phyloP scores from a whole-genome alignment of 805 yeast genomes.

The Wickerhamiella kurtzmanii region DNA sequence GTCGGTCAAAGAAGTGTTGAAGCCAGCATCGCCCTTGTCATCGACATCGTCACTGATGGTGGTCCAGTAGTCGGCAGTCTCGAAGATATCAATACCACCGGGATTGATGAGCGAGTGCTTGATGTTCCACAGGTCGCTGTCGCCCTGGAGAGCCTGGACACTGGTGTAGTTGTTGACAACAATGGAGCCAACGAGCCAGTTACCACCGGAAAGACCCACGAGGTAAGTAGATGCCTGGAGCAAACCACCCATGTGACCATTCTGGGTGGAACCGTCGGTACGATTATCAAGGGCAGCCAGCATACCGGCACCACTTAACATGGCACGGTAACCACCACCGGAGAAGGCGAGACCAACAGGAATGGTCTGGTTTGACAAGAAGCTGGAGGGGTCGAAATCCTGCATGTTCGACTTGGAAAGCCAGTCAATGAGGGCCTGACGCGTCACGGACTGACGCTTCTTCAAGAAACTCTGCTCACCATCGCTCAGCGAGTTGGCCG shows the following conservation, averaged over 20 bases:
- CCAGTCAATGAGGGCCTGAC: constrained; percentile 31
- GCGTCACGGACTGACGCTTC: constrained; percentile 25
- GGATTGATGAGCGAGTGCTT: constrained; percentile 19
- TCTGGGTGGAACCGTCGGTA: constrained; percentile 25
- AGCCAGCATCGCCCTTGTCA: constrained; percentile 46
- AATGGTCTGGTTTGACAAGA: constrained; percentile 19
- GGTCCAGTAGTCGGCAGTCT: constrained; percentile 14
- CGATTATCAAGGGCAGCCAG: constrained; percentile 39
- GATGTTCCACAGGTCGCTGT: constrained; percentile 23
- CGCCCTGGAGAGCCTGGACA: constrained; percentile 20
- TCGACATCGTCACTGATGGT: constrained; percentile 15
- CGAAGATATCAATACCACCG: constrained; percentile 10
- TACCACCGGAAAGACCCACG: constrained; percentile 59
- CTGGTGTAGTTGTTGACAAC: constrained; percentile 30
- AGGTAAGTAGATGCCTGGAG: constrained; percentile 43
- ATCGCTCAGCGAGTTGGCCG: constrained; percentile 21
- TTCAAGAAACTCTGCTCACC: constrained; percentile 24
- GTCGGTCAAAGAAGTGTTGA: constrained; percentile 49
- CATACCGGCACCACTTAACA: constrained; percentile 46
- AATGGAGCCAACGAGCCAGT: constrained; percentile 50
- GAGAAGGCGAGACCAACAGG: constrained; percentile 39
- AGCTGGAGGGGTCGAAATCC: constrained; percentile 35
- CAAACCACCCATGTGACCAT: constrained; percentile 36
- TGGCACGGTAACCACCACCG: constrained; percentile 77
- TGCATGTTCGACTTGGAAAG: constrained; percentile 33